Base-by-base conservation (phyloP, 139 green algal species). In the Bryopsis sp. region DNA sequence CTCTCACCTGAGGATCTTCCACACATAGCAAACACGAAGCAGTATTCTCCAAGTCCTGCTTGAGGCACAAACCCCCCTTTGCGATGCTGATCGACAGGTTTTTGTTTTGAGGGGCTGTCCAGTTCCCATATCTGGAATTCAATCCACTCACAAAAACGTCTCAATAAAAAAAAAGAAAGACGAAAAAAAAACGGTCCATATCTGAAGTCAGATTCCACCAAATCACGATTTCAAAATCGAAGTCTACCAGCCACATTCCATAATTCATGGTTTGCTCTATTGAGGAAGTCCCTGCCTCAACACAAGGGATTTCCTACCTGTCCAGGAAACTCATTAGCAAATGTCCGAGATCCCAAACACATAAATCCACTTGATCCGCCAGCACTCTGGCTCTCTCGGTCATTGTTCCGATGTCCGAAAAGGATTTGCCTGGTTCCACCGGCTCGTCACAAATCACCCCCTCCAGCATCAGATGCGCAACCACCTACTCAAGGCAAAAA, bases 401-500 rank as follows among this genome's bases (percentile, higher is more conserved):
- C 11, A 50, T 50, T 50, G 15, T 50, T 50, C 43, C 19, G 11
- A 11, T 11, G 11, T 50, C 11, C 43, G 43, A 50, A 26, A 19
- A 19, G 11, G 43, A 26, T 50, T 19, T 50, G 11, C 43, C 19
- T 11, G 43, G 11, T n/a, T n/a, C n/a, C n/a, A n/a, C n/a, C n/a
- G n/a, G n/a, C n/a, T n/a, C n/a, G n/a, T 11, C 15, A 19, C 43
- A 19, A 50, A 50, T 26, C 15, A 22, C 8, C 33, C 22, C 22
- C 19, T 61, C 48, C 48, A 61, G 8, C 48, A 61, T 61, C 48
- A 61, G 22, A 61, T 61, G 48, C 8, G 48, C 48, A 28, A 28
- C 48, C 5, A 61, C 19, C 48, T 61, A 61, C 43, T 11, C 11
- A 11, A 19, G 19, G 11, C 15, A 26, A 26, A 11, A 50, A 50